phyloP scores from a whole-genome alignment of 2,329 filamentous ascomycete genomes.

The Alternaria postmessia region DNA sequence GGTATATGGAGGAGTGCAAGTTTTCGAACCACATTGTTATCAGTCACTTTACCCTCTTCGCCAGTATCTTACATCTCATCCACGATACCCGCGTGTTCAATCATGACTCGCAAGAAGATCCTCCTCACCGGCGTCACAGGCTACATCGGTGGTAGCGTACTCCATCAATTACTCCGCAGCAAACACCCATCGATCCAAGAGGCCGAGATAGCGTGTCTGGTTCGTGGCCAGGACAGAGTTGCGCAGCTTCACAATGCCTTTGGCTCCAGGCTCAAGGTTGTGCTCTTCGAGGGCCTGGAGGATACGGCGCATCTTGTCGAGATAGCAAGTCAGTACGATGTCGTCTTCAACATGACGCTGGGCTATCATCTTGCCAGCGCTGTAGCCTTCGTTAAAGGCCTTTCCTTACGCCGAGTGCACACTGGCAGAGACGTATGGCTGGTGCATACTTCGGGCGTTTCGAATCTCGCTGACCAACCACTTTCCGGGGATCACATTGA shows the following conservation, averaged over 20 bases:
- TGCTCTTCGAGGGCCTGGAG: conserved; percentile 4
- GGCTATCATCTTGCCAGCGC: conserved; percentile 4
- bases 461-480: conserved; percentile 2
- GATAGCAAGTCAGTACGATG: conserved; percentile 6
- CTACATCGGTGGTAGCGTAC: conserved; percentile 6
- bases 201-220: conserved; percentile 1
- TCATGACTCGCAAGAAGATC: background rate
- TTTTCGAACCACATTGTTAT: background rate
- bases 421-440: conserved; percentile 5
- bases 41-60: background rate
- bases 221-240: conserved; percentile 2
- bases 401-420: background rate
- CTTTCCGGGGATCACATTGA: conserved; percentile 4
- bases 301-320: conserved; percentile 2
- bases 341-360: conserved; percentile 6
- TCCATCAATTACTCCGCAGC: conserved; percentile 2
- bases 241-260: conserved; percentile 3
- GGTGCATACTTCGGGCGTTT: conserved; percentile 8
- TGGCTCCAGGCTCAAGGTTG: background rate
- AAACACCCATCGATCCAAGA: conserved; percentile 1
- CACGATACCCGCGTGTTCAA: background rate
- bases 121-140: conserved; percentile 3
- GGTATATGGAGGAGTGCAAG: background rate
- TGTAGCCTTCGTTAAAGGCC: background rate
- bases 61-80: background rate